A percentile compares a stretch with the other conserved stretches of the same genome.
Evolutionary conservation across 208 protist species (phyloP).

Genomic region (Crithidia acanthocephali): DNA sequence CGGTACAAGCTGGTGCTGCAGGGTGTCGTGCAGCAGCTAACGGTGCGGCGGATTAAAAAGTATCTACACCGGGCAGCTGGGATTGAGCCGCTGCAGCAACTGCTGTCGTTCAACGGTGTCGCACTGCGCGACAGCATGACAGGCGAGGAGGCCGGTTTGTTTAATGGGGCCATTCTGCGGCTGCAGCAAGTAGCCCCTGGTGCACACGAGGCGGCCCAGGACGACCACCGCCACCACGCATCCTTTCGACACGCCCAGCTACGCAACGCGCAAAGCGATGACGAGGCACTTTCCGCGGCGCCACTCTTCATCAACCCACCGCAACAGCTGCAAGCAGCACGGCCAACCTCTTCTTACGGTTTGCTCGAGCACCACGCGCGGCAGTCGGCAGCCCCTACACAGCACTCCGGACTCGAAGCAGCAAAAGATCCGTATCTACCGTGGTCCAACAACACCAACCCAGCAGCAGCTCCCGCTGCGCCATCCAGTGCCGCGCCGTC

Average conservation of each 20-base stretch:
- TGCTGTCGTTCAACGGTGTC: slow-evolving; percentile 55
- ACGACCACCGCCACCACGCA: not conserved
- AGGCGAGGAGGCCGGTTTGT: slow-evolving; percentile 59
- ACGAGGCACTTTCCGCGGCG: no score
- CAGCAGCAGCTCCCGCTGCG: not conserved
- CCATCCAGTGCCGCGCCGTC: not conserved
- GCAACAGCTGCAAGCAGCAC: no score
- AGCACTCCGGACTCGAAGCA: no score
- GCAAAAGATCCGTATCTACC: no score
- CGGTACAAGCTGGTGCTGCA: slow-evolving; percentile 88
- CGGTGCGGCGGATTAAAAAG: slow-evolving; percentile 58
- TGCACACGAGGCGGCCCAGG: not conserved
- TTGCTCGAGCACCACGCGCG: no score
- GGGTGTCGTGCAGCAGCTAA: slow-evolving; percentile 58
- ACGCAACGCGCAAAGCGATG: no score
- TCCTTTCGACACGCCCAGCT: no score
- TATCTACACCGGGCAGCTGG: slow-evolving; percentile 74
- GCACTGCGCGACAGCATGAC: slow-evolving; percentile 37
- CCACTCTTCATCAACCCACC: no score
- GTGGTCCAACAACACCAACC: no score
- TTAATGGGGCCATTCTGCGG: slow-evolving; percentile 57
- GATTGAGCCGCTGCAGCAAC: slow-evolving; percentile 44
- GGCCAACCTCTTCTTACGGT: no score
- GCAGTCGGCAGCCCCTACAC: no score
- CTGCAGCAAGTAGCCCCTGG: slow-evolving; percentile 36